phyloP scores from a whole-genome alignment of 2,329 filamentous ascomycete genomes.

The Trichoderma sp. region DNA sequence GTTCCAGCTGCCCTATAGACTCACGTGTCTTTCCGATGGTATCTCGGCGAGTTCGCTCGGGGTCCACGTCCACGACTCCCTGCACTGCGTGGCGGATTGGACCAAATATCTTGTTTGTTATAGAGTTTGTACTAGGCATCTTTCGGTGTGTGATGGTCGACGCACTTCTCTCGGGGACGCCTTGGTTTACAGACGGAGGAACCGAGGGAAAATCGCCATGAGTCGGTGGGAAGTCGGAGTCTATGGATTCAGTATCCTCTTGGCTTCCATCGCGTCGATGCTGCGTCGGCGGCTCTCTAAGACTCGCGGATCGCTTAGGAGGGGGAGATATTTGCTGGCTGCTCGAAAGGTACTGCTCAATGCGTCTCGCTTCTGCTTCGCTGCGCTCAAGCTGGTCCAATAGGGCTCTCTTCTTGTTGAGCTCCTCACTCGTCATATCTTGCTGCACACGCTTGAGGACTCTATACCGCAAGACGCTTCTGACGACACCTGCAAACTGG shows the following conservation, averaged over 20 bases:
- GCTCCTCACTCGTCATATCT: conserved; percentile 93
- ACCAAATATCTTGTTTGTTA: conserved; percentile 91
- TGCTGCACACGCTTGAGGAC: conserved; percentile 94
- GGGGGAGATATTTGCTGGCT: conserved; percentile 66
- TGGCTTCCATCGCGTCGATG: conserved; percentile 58
- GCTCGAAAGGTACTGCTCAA: conserved; percentile 86
- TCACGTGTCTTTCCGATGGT: conserved; percentile 95
- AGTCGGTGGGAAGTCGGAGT: conserved; percentile 92
- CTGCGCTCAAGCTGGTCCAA: conserved; percentile 90
- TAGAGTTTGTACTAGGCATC: conserved; percentile 81
- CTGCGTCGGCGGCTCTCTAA: conserved; percentile 53
- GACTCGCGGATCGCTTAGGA: conserved; percentile 64
- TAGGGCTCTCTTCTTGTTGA: conserved; percentile 80
- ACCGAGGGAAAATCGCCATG: conserved; percentile 68
- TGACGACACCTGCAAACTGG: conserved; percentile 93
- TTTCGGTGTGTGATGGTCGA: conserved; percentile 67
- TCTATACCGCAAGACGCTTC: conserved; percentile 83
- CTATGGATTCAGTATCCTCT: conserved; percentile 86
- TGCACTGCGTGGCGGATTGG: conserved; percentile 94
- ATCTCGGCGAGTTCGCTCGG: conserved; percentile 87
- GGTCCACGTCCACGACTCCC: conserved; percentile 93
- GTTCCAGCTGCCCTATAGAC: conserved; percentile 80
- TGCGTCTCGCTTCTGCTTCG: conserved; percentile 87
- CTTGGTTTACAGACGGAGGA: conserved; percentile 74
- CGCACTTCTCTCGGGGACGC: conserved; percentile 58